Evolutionary conservation across 192 early-diverging fungal species (phyloP).

Genomic region (Coemansia sp.): DNA sequence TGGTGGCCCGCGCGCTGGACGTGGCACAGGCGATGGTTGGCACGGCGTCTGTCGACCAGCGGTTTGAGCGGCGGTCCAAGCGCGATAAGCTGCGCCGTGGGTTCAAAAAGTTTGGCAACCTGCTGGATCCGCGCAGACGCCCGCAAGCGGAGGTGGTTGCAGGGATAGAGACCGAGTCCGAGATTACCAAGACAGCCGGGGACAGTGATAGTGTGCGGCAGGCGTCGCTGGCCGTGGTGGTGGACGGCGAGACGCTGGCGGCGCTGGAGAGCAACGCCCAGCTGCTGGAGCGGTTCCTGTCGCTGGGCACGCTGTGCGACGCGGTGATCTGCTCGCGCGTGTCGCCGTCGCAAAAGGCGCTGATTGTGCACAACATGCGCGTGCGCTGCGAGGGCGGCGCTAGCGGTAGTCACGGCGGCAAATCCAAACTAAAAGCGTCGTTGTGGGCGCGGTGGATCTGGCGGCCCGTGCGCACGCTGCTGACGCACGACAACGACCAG

Average conservation of each 20-base stretch:
- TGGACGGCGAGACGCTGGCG: conserved; percentile 85
- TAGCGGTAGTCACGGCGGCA: background rate
- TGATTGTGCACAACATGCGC: conserved; percentile 71
- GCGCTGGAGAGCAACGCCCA: conserved; percentile 51
- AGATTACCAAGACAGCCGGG: conserved; percentile 35
- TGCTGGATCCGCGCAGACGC: conserved; percentile 10
- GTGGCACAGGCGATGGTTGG: conserved; percentile 14
- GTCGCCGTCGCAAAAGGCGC: conserved; percentile 84
- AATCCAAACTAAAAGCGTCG: background rate
- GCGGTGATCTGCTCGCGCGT: conserved; percentile 90
- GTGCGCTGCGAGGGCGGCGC: conserved; percentile 43
- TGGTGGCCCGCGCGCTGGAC: conserved; percentile 21
- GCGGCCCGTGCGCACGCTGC: conserved; percentile 1
- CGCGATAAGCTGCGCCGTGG: conserved; percentile 34
- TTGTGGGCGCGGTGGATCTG: background rate
- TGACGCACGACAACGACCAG: conserved; percentile 40
- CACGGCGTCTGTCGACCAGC: conserved; percentile 30
- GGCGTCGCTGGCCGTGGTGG: conserved; percentile 66
- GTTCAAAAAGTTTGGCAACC: conserved; percentile 34
- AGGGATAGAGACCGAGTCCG: conserved; percentile 19
- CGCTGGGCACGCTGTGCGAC: conserved; percentile 69
- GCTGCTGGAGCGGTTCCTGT: conserved; percentile 61
- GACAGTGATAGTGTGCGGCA: conserved; percentile 12
- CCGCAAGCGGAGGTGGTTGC: background rate
- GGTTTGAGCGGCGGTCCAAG: conserved; percentile 30